Percentiles rank a stretch among this genome's conserved stretches.
phyloP scores from a whole-genome alignment of 2,329 filamentous ascomycete genomes.

The Zasmidium angulare region DNA sequence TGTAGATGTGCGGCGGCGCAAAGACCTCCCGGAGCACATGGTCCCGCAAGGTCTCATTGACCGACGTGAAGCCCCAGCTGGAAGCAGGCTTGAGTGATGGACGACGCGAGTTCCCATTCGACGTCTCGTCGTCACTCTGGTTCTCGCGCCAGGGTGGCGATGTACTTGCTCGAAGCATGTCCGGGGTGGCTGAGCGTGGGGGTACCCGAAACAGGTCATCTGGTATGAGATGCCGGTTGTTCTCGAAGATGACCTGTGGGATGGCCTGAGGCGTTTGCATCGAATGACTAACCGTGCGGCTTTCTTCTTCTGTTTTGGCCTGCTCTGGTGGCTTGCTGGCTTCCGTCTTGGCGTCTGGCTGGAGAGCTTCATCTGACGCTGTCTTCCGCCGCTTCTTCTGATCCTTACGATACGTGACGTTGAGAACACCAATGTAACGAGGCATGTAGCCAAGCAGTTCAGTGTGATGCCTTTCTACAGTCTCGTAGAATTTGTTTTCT shows the following conservation, averaged over 20 bases:
- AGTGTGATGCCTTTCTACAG: conserved; percentile 85
- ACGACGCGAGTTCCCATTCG: conserved; percentile 22
- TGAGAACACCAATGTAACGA: conserved; percentile 94
- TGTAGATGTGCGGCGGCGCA: conserved; percentile 72
- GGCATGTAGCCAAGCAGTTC: conserved; percentile 88
- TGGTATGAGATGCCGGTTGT: conserved; percentile 91
- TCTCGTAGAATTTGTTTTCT: conserved; percentile 98
- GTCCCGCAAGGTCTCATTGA: conserved; percentile 83
- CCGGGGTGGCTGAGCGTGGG: conserved; percentile 38
- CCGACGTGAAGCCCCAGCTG: conserved; percentile 85
- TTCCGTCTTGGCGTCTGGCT: neutral
- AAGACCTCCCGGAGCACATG: conserved; percentile 94
- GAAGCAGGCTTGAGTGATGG: conserved; percentile 50
- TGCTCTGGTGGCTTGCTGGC: conserved; percentile 26
- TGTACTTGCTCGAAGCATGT: conserved; percentile 29
- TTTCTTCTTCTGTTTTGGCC: conserved; percentile 8
- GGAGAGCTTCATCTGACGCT: conserved; percentile 29
- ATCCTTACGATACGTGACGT: conserved; percentile 91
- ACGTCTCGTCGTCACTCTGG: conserved; percentile 22
- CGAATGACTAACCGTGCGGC: conserved; percentile 69
- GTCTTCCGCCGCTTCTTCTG: conserved; percentile 50
- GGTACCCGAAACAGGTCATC: conserved; percentile 70
- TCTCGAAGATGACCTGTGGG: conserved; percentile 88
- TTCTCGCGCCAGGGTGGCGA: conserved; percentile 22
- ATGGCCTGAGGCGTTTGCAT: conserved; percentile 68